Evolutionary conservation across 2,329 filamentous ascomycete genomes (phyloP), one percentile per base, ranked within the genome.

Genomic region (Juglanconis sp.): DNA sequence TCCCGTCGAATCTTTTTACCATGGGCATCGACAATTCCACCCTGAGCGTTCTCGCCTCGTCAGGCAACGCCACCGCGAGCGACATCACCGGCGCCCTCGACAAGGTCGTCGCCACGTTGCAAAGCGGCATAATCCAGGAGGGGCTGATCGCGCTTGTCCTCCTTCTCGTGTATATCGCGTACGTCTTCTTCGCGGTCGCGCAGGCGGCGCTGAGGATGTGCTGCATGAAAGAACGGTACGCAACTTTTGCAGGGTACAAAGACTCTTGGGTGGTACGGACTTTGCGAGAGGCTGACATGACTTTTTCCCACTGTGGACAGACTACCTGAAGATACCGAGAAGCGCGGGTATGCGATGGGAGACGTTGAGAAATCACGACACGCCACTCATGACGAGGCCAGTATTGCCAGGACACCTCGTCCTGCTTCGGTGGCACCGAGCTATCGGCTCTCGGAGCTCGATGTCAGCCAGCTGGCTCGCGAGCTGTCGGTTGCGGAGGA

Each of bases 1-100:
- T 98, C 63, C 85, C 32, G 88, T 91, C 68, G 83, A 96, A 71
- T 90, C 90, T 1, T 96, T 98, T 76, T 94, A 90, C 93, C 59
- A 78, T 85, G 36, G 80, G 82, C 50, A 76, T 88, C 61, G 72
- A 83, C 57, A 84, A 89, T 65, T 78, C 79, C 10, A 79, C 83
- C 56, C 80, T 88, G 56, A 32, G 36, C 13, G n/a, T 51, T 24
- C 30, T 57, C 24, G 17, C 47, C 7, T 44, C 15, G 5, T 49
- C 55, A 6, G 55, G 55, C 30, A 49, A 32, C 13, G 24, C 30
- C 30, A 51, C 49, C 2, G 87, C 87, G 44, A 91, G 97, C 75
- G 89, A 93, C 69, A 90, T 98, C 67, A 90, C 88, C 15, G 86
- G 82, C 62, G 90, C 92, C 30, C 84, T 98, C 47, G 72, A 83